phyloP scores from a whole-genome alignment of 352 stramenopile species.

The Phytophthora ohioensis region DNA sequence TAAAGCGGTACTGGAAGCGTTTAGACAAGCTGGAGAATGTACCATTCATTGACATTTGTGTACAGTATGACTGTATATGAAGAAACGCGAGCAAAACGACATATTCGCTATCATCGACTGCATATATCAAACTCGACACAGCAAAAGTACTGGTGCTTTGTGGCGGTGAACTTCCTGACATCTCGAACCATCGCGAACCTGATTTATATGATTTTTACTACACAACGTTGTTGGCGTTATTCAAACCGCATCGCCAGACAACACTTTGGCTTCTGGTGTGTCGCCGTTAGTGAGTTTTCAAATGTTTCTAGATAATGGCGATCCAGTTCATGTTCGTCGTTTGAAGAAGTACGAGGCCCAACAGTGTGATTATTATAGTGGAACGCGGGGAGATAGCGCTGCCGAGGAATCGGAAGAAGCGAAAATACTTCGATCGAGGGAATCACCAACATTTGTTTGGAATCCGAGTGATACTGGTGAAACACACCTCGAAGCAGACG shows the following conservation, averaged over 20 bases:
- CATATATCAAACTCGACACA: background rate
- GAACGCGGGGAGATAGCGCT: too few relatives aligned
- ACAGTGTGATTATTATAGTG: too few relatives aligned
- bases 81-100: background rate
- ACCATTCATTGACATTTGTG: background rate
- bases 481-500: too few relatives aligned
- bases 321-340: too few relatives aligned
- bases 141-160: slow-evolving; percentile 12
- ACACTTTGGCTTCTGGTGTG: too few relatives aligned
- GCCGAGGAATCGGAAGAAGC: too few relatives aligned
- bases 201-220: slow-evolving; percentile 1
- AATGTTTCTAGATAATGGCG: too few relatives aligned
- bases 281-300: too few relatives aligned
- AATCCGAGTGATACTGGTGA: too few relatives aligned
- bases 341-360: too few relatives aligned
- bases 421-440: too few relatives aligned
- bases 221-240: background rate
- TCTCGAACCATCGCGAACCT: background rate
- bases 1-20: slow-evolving; percentile 25
- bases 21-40: background rate
- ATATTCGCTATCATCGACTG: background rate
- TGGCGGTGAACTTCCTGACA: slow-evolving; percentile 5
- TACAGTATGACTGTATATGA: background rate
- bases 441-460: too few relatives aligned
- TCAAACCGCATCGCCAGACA: background rate